Base-by-base conservation (phyloP, 441 rosid species). In the Arabidopsis hybrid region DNA sequence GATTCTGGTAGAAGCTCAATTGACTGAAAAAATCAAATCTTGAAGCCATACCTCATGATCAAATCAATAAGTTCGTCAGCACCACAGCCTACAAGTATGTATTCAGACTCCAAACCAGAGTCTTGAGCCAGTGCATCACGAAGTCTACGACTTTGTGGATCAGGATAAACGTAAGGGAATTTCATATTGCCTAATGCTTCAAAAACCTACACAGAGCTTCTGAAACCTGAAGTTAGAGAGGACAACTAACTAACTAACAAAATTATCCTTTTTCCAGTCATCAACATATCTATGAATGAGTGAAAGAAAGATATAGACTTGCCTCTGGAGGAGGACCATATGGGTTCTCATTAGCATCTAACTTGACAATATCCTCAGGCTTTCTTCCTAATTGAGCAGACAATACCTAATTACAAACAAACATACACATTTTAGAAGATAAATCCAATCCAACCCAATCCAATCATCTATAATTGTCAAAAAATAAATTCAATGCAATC, bases 321-420 rank as follows among this genome's bases (percentile, higher is more conserved):
- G 88, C 96, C 95, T 92, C 97, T 1, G 99, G 97, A 75, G 99
- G 99, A 61, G 98, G 99, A 74, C 99, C 98, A 77, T 95, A 92
- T 1, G 99, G 99, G 70, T 92, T 92, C 84, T 95, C 99, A 82
- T 95, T 95, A 13, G 98, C 99, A 86, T 92, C 99, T 78, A 95
- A 76, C 76, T 95, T 95, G 67, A 95, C 83, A 64, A 92, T 95
- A 79, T 95, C 97, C 80, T 92, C 99, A 39, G 95, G 97, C 69
- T 88, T 89, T 83, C 96, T 86, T 79, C 98, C 98, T 67, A 91
- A 86, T 53, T 83, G 86, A 45, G 82, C 86, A 26, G 97, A 95
- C 83, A 91, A 79, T 58, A 95, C 94, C 97, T 95, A 82, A 56
- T 60, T 5, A 61, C 13, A 35, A 18, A 65, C 73, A 60, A 39